Conservation (phyloP, 768 basidiomycete species). For the Trametes cinnabarina region DNA sequence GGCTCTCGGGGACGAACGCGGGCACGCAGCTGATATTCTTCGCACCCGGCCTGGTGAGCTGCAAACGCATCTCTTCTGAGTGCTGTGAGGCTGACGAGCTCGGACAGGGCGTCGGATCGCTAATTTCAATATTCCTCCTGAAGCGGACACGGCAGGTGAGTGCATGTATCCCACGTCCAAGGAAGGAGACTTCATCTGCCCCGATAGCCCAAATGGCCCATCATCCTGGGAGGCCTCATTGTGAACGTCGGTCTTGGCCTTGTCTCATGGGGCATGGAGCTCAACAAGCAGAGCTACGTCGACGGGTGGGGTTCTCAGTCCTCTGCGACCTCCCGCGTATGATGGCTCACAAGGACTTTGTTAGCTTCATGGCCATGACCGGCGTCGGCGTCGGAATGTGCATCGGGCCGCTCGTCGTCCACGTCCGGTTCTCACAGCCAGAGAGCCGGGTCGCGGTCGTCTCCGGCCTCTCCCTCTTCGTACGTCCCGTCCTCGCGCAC, state of each 20-base stretch:
- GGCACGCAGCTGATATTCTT: constrained; percentile 53
- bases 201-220: constrained; percentile 40
- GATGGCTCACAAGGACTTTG: not conserved
- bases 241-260: constrained; percentile 43
- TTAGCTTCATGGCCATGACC: constrained; percentile 44
- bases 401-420: constrained; percentile 39
- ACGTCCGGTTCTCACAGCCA: constrained; percentile 46
- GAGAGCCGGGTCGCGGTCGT: constrained; percentile 40
- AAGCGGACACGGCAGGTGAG: constrained; percentile 37
- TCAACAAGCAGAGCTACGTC: constrained; percentile 37
- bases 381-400: constrained; percentile 45
- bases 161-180: not conserved
- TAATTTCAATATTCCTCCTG: constrained; percentile 36
- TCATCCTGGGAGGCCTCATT: constrained; percentile 38
- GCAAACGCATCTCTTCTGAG: not conserved
- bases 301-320: too few species aligned
- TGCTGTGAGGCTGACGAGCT: not conserved
- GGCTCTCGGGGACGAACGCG: constrained; percentile 37
- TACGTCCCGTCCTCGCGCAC: constrained; percentile 27
- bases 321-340: too few species aligned
- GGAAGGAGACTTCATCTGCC: too few species aligned
- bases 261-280: constrained; percentile 41
- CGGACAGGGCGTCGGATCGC: constrained; percentile 39
- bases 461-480: constrained; percentile 45
- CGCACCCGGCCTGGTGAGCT: constrained; percentile 45